A percentile compares a stretch with the other conserved stretches of the same genome.
These are phyloP conservation scores for Sequoiadendron giganteum DNA, from an alignment of 75 land plant genomes.

Conservation along the genomic window DNA sequence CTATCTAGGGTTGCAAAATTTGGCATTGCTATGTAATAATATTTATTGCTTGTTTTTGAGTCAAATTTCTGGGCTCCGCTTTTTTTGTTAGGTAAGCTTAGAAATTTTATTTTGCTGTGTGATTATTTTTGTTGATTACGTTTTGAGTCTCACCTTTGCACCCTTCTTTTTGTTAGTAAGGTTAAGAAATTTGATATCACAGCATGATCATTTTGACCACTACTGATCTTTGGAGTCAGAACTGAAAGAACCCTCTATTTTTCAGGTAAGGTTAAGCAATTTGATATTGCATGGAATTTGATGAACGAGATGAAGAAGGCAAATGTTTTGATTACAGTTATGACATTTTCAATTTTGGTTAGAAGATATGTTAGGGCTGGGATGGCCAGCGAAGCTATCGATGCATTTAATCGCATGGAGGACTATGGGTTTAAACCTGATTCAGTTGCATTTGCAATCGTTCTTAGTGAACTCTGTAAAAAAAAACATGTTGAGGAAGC, in stretches of 20 bases:
- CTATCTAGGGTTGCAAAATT: no score
- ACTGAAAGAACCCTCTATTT: neutral
- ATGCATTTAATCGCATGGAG: constrained; percentile 73
- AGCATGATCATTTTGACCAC: no score
- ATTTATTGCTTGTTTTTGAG: neutral
- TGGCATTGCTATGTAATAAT: neutral
- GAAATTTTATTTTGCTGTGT: neutral
- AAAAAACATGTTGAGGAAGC: constrained; percentile 58
- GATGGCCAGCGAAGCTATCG: constrained; percentile 55
- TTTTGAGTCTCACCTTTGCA: neutral
- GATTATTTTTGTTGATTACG: neutral
- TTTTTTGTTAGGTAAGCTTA: neutral
- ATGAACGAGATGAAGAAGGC: constrained; percentile 44
- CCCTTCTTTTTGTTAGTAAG: no score
- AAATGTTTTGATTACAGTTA: constrained; percentile 22
- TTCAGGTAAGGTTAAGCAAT: constrained; percentile 54
- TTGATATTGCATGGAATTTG: constrained; percentile 60
- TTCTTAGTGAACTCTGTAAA: constrained; percentile 53
- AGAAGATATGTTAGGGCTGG: constrained; percentile 75
- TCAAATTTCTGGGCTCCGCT: neutral
- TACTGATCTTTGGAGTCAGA: no score
- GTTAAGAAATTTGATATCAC: no score
- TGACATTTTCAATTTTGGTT: constrained; percentile 53
- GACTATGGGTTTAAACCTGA: constrained; percentile 63
- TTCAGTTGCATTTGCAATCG: constrained; percentile 34